These are phyloP conservation scores for Xylaria nigripes DNA, from an alignment of 495 filamentous ascomycete species.

Conservation along the genomic window DNA sequence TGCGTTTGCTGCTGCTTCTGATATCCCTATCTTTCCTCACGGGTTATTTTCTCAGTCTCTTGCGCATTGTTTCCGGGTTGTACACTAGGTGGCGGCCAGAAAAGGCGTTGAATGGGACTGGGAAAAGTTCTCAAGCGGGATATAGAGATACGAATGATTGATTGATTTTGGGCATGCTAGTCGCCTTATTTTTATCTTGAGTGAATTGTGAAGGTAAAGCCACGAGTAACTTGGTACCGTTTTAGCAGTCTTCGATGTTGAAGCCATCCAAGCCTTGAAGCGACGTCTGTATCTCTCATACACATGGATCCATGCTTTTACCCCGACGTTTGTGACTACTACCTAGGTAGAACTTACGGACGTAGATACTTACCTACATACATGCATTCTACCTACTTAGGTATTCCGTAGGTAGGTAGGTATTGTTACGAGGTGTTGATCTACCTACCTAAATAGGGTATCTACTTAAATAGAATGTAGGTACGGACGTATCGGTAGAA, in stretches of 20 bases:
- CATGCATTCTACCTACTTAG: too few species aligned
- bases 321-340: too few species aligned
- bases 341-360: too few species aligned
- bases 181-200: neutral
- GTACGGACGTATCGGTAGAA: too few species aligned
- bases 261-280: neutral
- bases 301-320: too few species aligned
- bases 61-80: slow-evolving; percentile 26
- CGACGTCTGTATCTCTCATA: too few species aligned
- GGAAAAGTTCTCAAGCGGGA: slow-evolving; percentile 29
- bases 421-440: too few species aligned
- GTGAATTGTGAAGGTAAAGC: neutral
- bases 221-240: neutral
- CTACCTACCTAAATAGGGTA: too few species aligned
- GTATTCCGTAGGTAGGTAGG: too few species aligned
- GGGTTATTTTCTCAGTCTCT: slow-evolving; percentile 20
- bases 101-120: slow-evolving; percentile 22
- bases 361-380: too few species aligned
- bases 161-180: slow-evolving; percentile 14
- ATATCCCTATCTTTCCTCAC: slow-evolving; percentile 15
- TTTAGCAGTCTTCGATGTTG: neutral
- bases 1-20: slow-evolving; percentile 14
- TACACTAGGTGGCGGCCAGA: slow-evolving; percentile 28
- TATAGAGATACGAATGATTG: slow-evolving; percentile 28
- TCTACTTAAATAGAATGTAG: too few species aligned